phyloP scores from a whole-genome alignment of 345 rosid species.

The Fremontodendron californicum region DNA sequence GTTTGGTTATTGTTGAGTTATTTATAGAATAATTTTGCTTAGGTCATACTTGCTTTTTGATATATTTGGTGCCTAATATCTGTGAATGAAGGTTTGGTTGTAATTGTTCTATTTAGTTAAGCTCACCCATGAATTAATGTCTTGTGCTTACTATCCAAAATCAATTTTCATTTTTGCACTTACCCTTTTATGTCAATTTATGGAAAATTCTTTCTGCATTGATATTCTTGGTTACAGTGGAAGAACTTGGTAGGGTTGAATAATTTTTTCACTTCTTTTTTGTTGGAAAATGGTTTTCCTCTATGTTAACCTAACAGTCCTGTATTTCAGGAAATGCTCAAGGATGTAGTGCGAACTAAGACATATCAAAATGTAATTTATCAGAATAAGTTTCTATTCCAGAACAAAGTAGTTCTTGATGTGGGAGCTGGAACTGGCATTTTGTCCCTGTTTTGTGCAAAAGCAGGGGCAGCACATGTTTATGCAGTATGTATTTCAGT shows the following conservation, averaged over 20 bases:
- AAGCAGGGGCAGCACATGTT: slow-evolving; percentile 89
- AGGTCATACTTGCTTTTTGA: background rate
- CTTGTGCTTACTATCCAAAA: background rate
- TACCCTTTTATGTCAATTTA: background rate
- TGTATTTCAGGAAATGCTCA: slow-evolving; percentile 83
- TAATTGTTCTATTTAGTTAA: background rate
- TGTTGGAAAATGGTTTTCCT: background rate
- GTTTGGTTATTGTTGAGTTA: background rate
- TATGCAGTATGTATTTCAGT: slow-evolving; percentile 53
- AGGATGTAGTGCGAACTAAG: too few relatives aligned
- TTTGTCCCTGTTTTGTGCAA: too few relatives aligned
- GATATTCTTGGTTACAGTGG: background rate
- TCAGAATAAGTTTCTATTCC: too few relatives aligned
- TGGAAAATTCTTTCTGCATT: background rate
- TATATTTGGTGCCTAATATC: background rate
- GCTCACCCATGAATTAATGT: background rate
- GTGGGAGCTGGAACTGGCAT: too few relatives aligned
- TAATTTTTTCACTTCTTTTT: background rate
- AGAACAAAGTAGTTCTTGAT: too few relatives aligned
- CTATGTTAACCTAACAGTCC: slow-evolving; percentile 7
- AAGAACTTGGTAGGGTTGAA: background rate
- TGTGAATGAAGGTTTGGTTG: background rate
- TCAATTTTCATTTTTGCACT: background rate
- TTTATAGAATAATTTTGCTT: background rate
- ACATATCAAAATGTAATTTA: too few relatives aligned